These are phyloP conservation scores for Fusarium keratoplasticum DNA, from an alignment of 2,329 filamentous ascomycete genomes.

Conservation along the genomic window DNA sequence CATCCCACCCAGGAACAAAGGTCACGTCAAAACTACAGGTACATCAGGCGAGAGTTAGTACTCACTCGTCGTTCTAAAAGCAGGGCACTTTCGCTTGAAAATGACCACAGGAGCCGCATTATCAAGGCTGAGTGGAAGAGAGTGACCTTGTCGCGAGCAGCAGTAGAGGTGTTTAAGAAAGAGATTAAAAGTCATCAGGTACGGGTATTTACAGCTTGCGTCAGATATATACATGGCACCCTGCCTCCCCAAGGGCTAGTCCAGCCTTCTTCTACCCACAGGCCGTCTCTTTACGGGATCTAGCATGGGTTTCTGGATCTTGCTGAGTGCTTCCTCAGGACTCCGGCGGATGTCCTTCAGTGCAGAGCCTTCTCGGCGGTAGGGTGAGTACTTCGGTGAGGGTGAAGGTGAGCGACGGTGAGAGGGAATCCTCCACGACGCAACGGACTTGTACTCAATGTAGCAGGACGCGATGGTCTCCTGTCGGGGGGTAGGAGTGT, in stretches of 20 bases:
- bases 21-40: constrained; percentile 38
- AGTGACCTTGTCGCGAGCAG: constrained; percentile 34
- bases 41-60: constrained; percentile 42
- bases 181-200: constrained; percentile 51
- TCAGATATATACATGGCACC: constrained; percentile 55
- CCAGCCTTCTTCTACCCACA: constrained; percentile 54
- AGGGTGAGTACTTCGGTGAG: constrained; percentile 50
- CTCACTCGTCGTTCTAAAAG: constrained; percentile 40
- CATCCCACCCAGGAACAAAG: constrained; percentile 17
- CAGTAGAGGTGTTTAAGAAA: constrained; percentile 29
- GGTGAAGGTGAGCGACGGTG: constrained; percentile 49
- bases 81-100: constrained; percentile 35
- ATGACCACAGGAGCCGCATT: constrained; percentile 36
- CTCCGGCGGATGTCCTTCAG: constrained; percentile 54
- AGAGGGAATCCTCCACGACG: constrained; percentile 49
- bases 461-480: constrained; percentile 51
- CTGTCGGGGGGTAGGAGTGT: constrained; percentile 58
- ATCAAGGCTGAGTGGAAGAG: constrained; percentile 11
- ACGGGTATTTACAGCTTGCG: constrained; percentile 53
- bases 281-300: constrained; percentile 56
- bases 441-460: constrained; percentile 50
- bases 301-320: constrained; percentile 60
- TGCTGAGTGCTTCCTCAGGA: constrained; percentile 59
- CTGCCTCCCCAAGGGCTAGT: constrained; percentile 51
- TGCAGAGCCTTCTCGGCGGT: constrained; percentile 42